These are phyloP conservation scores for Nakazawaea pomicola DNA, from an alignment of 805 yeast species.

Conservation along the genomic window DNA sequence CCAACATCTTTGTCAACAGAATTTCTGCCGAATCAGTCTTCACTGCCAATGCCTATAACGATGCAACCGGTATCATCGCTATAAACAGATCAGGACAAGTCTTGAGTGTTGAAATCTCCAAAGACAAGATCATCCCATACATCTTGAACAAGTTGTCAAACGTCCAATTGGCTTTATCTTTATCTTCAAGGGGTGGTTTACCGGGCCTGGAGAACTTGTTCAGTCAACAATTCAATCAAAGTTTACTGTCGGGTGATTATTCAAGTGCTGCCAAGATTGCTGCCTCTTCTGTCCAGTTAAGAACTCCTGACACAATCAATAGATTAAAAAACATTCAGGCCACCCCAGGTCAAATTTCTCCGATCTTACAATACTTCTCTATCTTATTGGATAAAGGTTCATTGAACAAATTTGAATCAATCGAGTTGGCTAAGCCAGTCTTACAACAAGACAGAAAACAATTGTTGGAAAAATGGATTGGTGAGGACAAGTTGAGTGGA, in stretches of 20 bases:
- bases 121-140: slow-evolving; percentile 82
- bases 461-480: slow-evolving; percentile 92
- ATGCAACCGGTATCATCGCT: slow-evolving; percentile 80
- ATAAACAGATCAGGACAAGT: slow-evolving; percentile 96
- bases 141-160: slow-evolving; percentile 82
- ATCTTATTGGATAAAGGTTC: slow-evolving; percentile 90
- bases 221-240: slow-evolving; percentile 84
- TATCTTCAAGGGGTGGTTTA: slow-evolving; percentile 93
- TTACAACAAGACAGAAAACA: slow-evolving; percentile 93
- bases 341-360: slow-evolving; percentile 91
- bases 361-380: slow-evolving; percentile 87
- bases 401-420: slow-evolving; percentile 85
- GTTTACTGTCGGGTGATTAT: slow-evolving; percentile 81
- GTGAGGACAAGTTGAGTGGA: slow-evolving; percentile 87
- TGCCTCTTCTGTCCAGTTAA: slow-evolving; percentile 86
- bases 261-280: slow-evolving; percentile 94
- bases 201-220: slow-evolving; percentile 96
- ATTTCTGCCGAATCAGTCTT: slow-evolving; percentile 94
- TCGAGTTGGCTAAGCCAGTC: slow-evolving; percentile 93
- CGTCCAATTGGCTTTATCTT: slow-evolving; percentile 76
- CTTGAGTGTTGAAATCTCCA: slow-evolving; percentile 83
- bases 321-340: slow-evolving; percentile 87
- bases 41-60: slow-evolving; percentile 72
- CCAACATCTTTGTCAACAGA: slow-evolving; percentile 90
- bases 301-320: slow-evolving; percentile 92